Percentiles rank a stretch among this genome's conserved stretches.
Conservation (phyloP, 2,329 filamentous ascomycete genomes). For the Harringtonia aguacate region DNA sequence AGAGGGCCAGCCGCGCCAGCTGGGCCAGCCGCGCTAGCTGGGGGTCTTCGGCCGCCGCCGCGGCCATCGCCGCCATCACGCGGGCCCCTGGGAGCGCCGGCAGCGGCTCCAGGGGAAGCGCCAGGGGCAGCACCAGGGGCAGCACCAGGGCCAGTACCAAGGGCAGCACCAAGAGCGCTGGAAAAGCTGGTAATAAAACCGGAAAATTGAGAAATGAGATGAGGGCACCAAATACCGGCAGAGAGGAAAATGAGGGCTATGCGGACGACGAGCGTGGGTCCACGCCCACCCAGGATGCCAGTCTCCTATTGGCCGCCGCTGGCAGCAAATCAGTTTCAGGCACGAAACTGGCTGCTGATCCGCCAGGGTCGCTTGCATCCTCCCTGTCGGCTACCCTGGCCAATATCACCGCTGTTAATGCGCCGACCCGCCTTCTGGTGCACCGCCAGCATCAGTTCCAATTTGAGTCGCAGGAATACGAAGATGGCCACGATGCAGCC, state of each 20-base stretch:
- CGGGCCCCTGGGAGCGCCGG: conserved; percentile 2
- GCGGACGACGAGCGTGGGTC: conserved; percentile 17
- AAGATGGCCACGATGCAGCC: not conserved
- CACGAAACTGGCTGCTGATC: conserved; percentile 26
- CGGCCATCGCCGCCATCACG: conserved; percentile 2
- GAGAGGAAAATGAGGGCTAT: conserved; percentile 17
- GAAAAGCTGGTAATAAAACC: too few relatives aligned
- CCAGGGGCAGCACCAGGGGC: conserved; percentile 1
- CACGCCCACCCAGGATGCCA: conserved; percentile 20
- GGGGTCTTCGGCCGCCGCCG: conserved; percentile 5
- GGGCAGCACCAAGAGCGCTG: not conserved
- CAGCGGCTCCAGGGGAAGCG: conserved; percentile 3
- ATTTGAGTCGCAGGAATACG: conserved; percentile 7
- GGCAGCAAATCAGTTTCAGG: conserved; percentile 33
- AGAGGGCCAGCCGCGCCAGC: conserved; percentile 4
- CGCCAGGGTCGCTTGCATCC: not conserved
- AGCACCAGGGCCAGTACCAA: not conserved
- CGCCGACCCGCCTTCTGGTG: conserved; percentile 14
- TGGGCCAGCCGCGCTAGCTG: conserved; percentile 8
- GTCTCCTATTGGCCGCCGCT: conserved; percentile 25
- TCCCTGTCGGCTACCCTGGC: not conserved
- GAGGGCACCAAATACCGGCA: conserved; percentile 1
- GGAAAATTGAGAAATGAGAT: conserved; percentile 7
- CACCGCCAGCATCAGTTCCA: conserved; percentile 1
- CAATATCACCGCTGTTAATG: conserved; percentile 27